Conservation (phyloP, 768 basidiomycete species). For the Amanita rimosa region DNA sequence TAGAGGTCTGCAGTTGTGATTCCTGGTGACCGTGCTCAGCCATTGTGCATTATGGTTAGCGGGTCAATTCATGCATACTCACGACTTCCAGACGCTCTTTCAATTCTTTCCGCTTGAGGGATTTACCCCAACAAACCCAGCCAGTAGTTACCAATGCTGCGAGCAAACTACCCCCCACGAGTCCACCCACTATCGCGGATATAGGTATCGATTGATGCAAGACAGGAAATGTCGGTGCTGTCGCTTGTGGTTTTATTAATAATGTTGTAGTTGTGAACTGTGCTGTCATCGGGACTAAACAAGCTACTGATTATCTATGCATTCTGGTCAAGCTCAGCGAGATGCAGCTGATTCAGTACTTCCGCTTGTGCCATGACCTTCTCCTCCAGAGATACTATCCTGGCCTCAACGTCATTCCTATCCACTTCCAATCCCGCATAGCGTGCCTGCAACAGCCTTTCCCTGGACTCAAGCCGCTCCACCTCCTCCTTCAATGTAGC, state of each 20-base stretch:
- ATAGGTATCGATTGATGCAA: slow-evolving; percentile 24
- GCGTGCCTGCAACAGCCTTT: slow-evolving; percentile 65
- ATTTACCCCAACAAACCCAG: slow-evolving; percentile 37
- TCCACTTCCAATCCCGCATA: slow-evolving; percentile 80
- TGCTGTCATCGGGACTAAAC: background rate
- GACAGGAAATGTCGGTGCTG: slow-evolving; percentile 1
- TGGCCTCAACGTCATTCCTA: slow-evolving; percentile 43
- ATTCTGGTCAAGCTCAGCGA: slow-evolving; percentile 46
- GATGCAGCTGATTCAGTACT: slow-evolving; percentile 65
- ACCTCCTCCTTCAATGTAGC: slow-evolving; percentile 83
- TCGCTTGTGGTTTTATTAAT: background rate
- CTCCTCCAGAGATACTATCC: slow-evolving; percentile 67
- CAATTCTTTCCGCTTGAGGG: slow-evolving; percentile 24
- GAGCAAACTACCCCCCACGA: slow-evolving; percentile 33
- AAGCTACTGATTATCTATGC: background rate
- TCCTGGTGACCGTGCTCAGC: slow-evolving; percentile 11
- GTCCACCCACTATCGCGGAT: slow-evolving; percentile 39
- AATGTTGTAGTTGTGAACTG: slow-evolving; percentile 3
- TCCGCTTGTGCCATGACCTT: slow-evolving; percentile 80
- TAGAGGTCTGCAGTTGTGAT: slow-evolving; percentile 17
- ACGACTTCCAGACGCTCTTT: slow-evolving; percentile 18
- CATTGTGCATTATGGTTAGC: background rate
- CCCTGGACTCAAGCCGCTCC: slow-evolving; percentile 63
- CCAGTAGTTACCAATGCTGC: slow-evolving; percentile 28
- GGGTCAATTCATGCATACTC: slow-evolving; percentile 4